Evolutionary conservation across 2,329 filamentous ascomycete genomes (phyloP).

Genomic region (Didymella segeticola): DNA sequence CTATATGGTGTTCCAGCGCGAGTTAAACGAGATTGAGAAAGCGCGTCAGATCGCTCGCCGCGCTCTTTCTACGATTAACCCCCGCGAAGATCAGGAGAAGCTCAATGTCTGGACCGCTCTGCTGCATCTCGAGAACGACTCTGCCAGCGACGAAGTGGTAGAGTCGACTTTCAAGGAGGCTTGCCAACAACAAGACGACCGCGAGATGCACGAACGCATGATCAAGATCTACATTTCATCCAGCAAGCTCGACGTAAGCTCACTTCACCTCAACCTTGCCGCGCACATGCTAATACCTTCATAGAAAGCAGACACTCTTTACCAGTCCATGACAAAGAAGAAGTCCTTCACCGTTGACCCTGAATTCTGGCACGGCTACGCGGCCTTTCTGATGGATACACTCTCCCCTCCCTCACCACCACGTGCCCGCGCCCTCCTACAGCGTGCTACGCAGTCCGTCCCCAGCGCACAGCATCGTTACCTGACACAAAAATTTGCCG

Average conservation of each 20-base stretch:
- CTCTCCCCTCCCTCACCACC: constrained; percentile 73
- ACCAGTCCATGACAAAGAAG: constrained; percentile 86
- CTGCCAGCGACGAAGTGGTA: constrained; percentile 80
- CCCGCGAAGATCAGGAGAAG: constrained; percentile 90
- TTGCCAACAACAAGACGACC: constrained; percentile 90
- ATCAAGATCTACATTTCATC: constrained; percentile 96
- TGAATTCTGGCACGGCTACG: constrained; percentile 92
- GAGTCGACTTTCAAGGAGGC: constrained; percentile 90
- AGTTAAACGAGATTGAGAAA: constrained; percentile 86
- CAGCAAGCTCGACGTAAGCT: constrained; percentile 78
- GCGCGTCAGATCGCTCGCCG: constrained; percentile 89
- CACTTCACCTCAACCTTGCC: neutral
- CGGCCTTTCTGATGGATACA: constrained; percentile 85
- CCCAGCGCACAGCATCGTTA: constrained; percentile 72
- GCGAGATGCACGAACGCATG: constrained; percentile 87
- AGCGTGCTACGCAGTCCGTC: constrained; percentile 84
- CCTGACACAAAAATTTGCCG: constrained; percentile 85
- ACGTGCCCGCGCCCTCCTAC: constrained; percentile 77
- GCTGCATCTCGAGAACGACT: constrained; percentile 92
- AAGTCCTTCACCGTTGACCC: constrained; percentile 77
- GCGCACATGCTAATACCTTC: constrained; percentile 26
- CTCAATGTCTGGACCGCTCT: constrained; percentile 94
- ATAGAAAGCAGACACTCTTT: constrained; percentile 87
- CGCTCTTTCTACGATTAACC: constrained; percentile 88
- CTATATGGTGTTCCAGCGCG: constrained; percentile 99